Evolutionary conservation across 495 filamentous ascomycete species (phyloP), one percentile per base, ranked within the genome.

Genomic region (Tuber umbilicatum): DNA sequence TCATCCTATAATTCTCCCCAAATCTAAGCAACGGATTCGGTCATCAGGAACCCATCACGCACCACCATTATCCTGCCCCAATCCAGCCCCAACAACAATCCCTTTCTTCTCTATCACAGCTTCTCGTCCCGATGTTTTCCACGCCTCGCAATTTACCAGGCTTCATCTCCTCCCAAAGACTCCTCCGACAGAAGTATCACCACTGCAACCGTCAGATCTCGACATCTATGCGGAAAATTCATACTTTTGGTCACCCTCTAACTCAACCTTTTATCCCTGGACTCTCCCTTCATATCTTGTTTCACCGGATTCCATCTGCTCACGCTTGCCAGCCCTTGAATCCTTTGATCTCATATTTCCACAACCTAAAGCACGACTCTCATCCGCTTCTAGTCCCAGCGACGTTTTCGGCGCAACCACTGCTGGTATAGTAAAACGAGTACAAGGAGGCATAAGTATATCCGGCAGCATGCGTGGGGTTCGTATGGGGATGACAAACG

Each of bases 261-360:
- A 94, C 81, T 90, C 94, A 80, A 96, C 91, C 0, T 92, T 92
- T 78, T 99, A 92, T 78, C 95, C 95, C 4, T 97, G 94, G 93
- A 97, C 95, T 0, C 85, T 98, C 0, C 93, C 94, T 0, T 84
- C 85, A 4, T 87, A 90, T 68, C 84, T 95, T 68, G 85, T 97
- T 14, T 93, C 93, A 0, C 85, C 85, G 31, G 89, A 95, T 75
- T 94, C 89, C 3, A 90, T 86, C 17, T 94, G 92, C 73, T 87
- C 90, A 35, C 87, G 86, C 41, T 88, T 94, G 76, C 84, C 86
- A 0, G 76, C 84, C n/a, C 86, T 87, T 19, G 85, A 88, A 31
- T 92, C 91, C 1, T 87, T 93, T 40, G 89, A 92, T 70, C 89
- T 97, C 10, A 91, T 93, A 23, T 97, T 97, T 82, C 92, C 94